These are phyloP conservation scores for Bertia moriformis DNA, from an alignment of 2,329 filamentous ascomycete genomes.

Conservation along the genomic window DNA sequence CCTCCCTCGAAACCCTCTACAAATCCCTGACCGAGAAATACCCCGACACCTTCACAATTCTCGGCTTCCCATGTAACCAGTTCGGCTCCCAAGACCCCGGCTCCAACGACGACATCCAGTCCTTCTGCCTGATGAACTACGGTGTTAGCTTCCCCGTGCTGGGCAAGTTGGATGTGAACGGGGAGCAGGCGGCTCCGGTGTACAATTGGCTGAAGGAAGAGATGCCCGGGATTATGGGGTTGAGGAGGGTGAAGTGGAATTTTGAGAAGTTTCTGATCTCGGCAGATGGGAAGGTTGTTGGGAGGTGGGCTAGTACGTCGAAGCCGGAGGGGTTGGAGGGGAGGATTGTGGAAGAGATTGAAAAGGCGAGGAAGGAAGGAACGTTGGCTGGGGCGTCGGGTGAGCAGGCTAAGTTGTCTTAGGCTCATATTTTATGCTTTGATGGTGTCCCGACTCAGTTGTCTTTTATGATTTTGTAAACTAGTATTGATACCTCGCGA, in stretches of 20 bases:
- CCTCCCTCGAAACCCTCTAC: slow-evolving; percentile 80
- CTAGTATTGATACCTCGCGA: too few species aligned
- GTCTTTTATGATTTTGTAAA: too few species aligned
- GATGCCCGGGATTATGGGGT: slow-evolving; percentile 70
- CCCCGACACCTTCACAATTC: slow-evolving; percentile 65
- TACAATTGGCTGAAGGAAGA: slow-evolving; percentile 62
- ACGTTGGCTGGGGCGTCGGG: slow-evolving; percentile 4
- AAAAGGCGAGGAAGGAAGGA: slow-evolving; percentile 30
- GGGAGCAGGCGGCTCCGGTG: slow-evolving; percentile 62
- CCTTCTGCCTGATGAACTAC: slow-evolving; percentile 85
- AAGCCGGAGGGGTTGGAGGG: slow-evolving; percentile 73
- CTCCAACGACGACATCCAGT: slow-evolving; percentile 64
- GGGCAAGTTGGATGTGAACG: slow-evolving; percentile 89
- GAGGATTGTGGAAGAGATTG: slow-evolving; percentile 61
- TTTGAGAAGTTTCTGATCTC: slow-evolving; percentile 96
- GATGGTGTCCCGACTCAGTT: too few species aligned
- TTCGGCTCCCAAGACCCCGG: slow-evolving; percentile 85
- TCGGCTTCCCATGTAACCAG: slow-evolving; percentile 98
- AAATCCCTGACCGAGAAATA: slow-evolving; percentile 57
- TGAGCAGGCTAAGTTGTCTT: slow-evolving; percentile 1
- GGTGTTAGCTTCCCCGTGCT: slow-evolving; percentile 84
- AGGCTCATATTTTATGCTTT: too few species aligned
- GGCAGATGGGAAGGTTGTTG: slow-evolving; percentile 71
- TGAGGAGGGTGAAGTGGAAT: slow-evolving; percentile 97
- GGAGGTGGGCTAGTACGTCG: slow-evolving; percentile 73